phyloP scores from a whole-genome alignment of 305 asterid species.

The Solanum hybrid region DNA sequence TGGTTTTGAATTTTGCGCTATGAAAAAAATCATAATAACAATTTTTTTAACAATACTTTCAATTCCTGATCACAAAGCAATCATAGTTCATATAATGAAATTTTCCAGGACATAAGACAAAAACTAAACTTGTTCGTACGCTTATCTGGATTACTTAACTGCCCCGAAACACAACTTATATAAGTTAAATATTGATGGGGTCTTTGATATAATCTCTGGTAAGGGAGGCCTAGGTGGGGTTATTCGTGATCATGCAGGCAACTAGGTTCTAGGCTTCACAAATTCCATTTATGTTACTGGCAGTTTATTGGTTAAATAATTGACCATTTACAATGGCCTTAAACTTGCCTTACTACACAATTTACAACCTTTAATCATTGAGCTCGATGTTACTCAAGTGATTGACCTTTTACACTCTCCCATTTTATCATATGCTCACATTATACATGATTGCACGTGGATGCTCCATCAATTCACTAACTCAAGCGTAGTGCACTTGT shows the following conservation, averaged over 20 bases:
- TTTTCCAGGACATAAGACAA: not conserved
- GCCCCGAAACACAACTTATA: too few species aligned
- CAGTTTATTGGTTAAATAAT: not conserved
- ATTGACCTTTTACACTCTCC: not conserved
- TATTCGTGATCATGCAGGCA: not conserved
- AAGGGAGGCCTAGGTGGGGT: not conserved
- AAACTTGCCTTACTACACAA: too few species aligned
- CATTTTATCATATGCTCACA: not conserved
- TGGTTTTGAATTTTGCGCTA: not conserved
- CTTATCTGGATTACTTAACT: not conserved
- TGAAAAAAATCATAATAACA: not conserved
- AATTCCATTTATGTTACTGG: not conserved
- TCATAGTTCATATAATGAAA: too few species aligned
- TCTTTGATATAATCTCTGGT: not conserved
- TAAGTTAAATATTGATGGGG: too few species aligned
- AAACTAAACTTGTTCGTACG: not conserved
- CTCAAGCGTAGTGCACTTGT: not conserved
- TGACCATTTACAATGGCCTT: not conserved
- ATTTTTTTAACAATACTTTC: too few species aligned
- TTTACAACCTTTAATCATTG: not conserved
- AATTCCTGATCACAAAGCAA: not conserved
- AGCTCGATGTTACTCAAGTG: not conserved
- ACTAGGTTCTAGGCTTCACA: not conserved
- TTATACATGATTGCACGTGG: not conserved
- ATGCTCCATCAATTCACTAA: not conserved